Evolutionary conservation across 805 yeast species (phyloP).

Genomic region (Sungouiella blattae): DNA sequence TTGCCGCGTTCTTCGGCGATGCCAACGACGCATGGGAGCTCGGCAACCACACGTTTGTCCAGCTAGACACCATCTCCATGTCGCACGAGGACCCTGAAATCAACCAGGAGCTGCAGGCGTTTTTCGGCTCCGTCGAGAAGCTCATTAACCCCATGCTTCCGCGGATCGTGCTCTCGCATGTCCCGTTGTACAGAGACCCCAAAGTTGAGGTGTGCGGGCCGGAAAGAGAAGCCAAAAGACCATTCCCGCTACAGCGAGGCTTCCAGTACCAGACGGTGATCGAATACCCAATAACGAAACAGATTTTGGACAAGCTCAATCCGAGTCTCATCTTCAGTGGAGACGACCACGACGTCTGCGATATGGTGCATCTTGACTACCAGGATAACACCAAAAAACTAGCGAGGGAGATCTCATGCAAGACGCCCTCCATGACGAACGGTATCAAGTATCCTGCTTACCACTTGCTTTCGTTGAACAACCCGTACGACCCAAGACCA

Average conservation of each 20-base stretch:
- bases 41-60: slow-evolving; percentile 68
- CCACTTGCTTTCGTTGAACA: slow-evolving; percentile 69
- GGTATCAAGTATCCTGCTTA: slow-evolving; percentile 85
- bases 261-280: slow-evolving; percentile 89
- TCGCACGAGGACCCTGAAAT: slow-evolving; percentile 50
- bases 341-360: slow-evolving; percentile 97
- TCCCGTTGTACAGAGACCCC: slow-evolving; percentile 77
- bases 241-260: slow-evolving; percentile 71
- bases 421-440: slow-evolving; percentile 89
- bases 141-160: slow-evolving; percentile 41
- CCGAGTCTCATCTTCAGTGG: slow-evolving; percentile 83
- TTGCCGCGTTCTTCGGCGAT: slow-evolving; percentile 70
- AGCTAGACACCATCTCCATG: slow-evolving; percentile 80
- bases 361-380: slow-evolving; percentile 50
- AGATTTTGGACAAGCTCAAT: slow-evolving; percentile 52
- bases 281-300: slow-evolving; percentile 54
- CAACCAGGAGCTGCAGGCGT: slow-evolving; percentile 49
- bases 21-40: slow-evolving; percentile 52
- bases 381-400: slow-evolving; percentile 26
- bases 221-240: slow-evolving; percentile 60
- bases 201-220: slow-evolving; percentile 68
- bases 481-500: slow-evolving; percentile 33
- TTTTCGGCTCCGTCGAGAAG: slow-evolving; percentile 39
- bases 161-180: slow-evolving; percentile 74
- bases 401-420: slow-evolving; percentile 77